phyloP scores from a whole-genome alignment of 2,329 filamentous ascomycete species.

The Aspergillus tamarii region DNA sequence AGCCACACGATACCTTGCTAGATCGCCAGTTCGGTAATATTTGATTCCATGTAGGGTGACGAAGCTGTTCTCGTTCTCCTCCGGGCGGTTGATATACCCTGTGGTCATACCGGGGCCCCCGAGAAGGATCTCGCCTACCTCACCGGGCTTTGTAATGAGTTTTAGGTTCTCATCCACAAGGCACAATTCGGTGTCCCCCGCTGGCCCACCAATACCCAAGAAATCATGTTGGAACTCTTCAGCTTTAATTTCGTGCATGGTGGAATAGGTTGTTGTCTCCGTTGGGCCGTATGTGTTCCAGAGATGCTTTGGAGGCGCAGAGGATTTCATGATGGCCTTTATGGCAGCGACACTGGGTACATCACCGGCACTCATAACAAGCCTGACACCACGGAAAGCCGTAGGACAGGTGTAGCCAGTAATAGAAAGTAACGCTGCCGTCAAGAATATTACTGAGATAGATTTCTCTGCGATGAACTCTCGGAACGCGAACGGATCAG shows the following conservation, averaged over 20 bases:
- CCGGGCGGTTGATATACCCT: slow-evolving; percentile 63
- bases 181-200: slow-evolving; percentile 13
- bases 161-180: slow-evolving; percentile 10
- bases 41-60: slow-evolving; percentile 63
- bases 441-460: slow-evolving; percentile 13
- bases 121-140: slow-evolving; percentile 78
- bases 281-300: slow-evolving; percentile 24
- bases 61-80: slow-evolving; percentile 71
- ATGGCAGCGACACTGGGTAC: slow-evolving; percentile 12
- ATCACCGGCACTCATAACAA: slow-evolving; percentile 18
- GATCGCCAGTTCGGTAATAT: slow-evolving; percentile 72
- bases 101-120: slow-evolving; percentile 76
- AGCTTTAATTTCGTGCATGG: slow-evolving; percentile 4
- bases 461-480: slow-evolving; percentile 7
- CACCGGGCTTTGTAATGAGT: slow-evolving; percentile 48
- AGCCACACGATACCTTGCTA: neutral
- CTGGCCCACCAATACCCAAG: slow-evolving; percentile 15
- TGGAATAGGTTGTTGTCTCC: slow-evolving; percentile 17
- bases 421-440: slow-evolving; percentile 13
- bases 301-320: slow-evolving; percentile 13
- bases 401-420: slow-evolving; percentile 12
- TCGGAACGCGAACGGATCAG: slow-evolving; percentile 15
- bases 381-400: slow-evolving; percentile 10
- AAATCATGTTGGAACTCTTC: slow-evolving; percentile 11
- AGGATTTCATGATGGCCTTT: slow-evolving; percentile 12